These are phyloP conservation scores for Dicorynia guianensis DNA, from an alignment of 306 rosid species.

Conservation along the genomic window DNA sequence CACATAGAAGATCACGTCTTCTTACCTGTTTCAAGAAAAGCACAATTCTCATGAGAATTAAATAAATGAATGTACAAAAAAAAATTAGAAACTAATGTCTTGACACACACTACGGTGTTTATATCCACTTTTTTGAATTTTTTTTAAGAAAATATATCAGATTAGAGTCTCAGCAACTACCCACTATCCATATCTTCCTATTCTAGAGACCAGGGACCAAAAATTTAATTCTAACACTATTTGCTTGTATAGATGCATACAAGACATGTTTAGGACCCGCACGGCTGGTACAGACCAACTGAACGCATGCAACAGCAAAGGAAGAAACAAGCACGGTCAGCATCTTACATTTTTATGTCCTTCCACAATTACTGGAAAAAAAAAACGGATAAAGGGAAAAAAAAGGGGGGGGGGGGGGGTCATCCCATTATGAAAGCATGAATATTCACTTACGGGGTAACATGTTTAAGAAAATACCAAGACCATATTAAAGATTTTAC, in stretches of 20 bases:
- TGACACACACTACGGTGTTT: no score
- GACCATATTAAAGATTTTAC: not conserved
- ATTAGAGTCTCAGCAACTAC: no score
- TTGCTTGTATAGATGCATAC: no score
- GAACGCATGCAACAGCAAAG: not conserved
- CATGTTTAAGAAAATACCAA: not conserved
- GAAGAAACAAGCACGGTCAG: not conserved
- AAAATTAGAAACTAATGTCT: not conserved
- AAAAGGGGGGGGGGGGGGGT: no score
- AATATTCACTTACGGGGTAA: not conserved
- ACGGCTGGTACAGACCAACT: not conserved
- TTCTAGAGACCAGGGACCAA: no score
- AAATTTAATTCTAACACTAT: no score
- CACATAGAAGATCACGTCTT: constrained; percentile 38
- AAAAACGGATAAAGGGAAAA: no score
- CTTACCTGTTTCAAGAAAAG: constrained; percentile 42
- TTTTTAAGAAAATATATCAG: no score
- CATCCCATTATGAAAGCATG: not conserved
- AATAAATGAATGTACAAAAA: not conserved
- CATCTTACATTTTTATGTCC: not conserved
- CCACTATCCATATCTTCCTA: no score
- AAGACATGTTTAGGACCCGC: not conserved
- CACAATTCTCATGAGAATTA: constrained; percentile 10
- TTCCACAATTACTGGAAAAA: no score
- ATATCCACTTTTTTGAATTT: no score